Evolutionary conservation across 2,329 filamentous ascomycete species (phyloP), one percentile per base, ranked within the genome.

Genomic region (Botrytis elliptica): DNA sequence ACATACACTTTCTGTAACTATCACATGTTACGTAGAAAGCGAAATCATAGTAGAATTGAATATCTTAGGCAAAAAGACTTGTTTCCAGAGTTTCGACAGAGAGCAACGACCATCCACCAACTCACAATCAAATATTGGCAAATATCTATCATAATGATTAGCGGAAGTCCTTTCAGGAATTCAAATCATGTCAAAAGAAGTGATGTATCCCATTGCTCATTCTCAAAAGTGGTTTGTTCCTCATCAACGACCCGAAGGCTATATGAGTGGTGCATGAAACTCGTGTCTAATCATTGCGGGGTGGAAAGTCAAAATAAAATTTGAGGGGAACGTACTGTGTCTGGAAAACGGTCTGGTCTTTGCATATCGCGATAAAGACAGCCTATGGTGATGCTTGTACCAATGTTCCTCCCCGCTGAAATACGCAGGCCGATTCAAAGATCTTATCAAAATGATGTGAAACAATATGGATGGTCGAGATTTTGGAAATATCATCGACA

Each of bases 191-290:
- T 25, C 4, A 38, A 18, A 36, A 16, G 22, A 69, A 29, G 29
- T 69, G 49, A 10, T 18, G 38, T 42, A 69, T 69, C 49, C 49
- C 9, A 33, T 33, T 57, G 66, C 66, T 69, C 66, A 69, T 69
- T 69, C 66, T 69, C n/a, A 69, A 57, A 69, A 69, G 66, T 69
- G 66, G 66, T 69, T 69, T 69, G 66, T 91, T 91, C 89, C 88
- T 98, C 95, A 97, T 97, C 96, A 96, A 89, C 84, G 89, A 91
- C 90, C 89, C 87, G 86, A 89, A 90, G 89, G 88, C 87, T 87
- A 89, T 98, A 96, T 94, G 96, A 94, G 96, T 99, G 96, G 96
- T 99, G 96, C 96, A 99, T 99, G 95, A 97, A 95, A 69, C 66
- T 69, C 75, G 88, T 88, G 87, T 93, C 87, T 97, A 97, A 99